Conservation (phyloP, 2,329 filamentous ascomycete species). For the Neophaeococcomyces mojaviensis region DNA sequence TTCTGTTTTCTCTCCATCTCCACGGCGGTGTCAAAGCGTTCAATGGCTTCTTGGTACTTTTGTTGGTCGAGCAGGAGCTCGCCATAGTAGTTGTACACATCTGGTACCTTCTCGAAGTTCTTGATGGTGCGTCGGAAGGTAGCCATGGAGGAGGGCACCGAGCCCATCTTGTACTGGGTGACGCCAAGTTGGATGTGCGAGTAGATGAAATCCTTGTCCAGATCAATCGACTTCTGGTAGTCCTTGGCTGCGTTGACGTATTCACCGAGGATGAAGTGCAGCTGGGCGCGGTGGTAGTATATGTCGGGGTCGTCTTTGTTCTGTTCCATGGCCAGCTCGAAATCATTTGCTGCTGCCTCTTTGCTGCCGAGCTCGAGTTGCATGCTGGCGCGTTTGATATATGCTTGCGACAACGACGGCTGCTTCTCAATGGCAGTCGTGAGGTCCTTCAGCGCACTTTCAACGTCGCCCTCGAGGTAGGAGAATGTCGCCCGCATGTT, state of each 20-base stretch:
- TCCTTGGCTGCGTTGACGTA: slow-evolving; percentile 92
- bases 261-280: slow-evolving; percentile 95
- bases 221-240: slow-evolving; percentile 98
- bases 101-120: slow-evolving; percentile 93
- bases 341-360: slow-evolving; percentile 79
- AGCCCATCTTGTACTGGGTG: slow-evolving; percentile 99
- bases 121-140: slow-evolving; percentile 97
- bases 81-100: slow-evolving; percentile 99
- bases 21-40: slow-evolving; percentile 97
- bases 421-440: slow-evolving; percentile 90
- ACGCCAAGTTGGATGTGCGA: slow-evolving; percentile 98
- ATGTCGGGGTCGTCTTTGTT: slow-evolving; percentile 90
- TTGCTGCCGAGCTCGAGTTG: slow-evolving; percentile 85
- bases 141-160: slow-evolving; percentile 93
- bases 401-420: slow-evolving; percentile 83
- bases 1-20: slow-evolving; percentile 96
- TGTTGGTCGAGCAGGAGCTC: slow-evolving; percentile 94
- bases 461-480: slow-evolving; percentile 82
- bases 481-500: slow-evolving; percentile 96
- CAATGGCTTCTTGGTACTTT: slow-evolving; percentile 89
- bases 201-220: slow-evolving; percentile 95
- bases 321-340: slow-evolving; percentile 74
- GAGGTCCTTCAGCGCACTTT: slow-evolving; percentile 73
- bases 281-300: slow-evolving; percentile 96
- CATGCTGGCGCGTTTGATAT: slow-evolving; percentile 98